phyloP scores from a whole-genome alignment of 2,329 filamentous ascomycete genomes.

The Neurospora crassa region DNA sequence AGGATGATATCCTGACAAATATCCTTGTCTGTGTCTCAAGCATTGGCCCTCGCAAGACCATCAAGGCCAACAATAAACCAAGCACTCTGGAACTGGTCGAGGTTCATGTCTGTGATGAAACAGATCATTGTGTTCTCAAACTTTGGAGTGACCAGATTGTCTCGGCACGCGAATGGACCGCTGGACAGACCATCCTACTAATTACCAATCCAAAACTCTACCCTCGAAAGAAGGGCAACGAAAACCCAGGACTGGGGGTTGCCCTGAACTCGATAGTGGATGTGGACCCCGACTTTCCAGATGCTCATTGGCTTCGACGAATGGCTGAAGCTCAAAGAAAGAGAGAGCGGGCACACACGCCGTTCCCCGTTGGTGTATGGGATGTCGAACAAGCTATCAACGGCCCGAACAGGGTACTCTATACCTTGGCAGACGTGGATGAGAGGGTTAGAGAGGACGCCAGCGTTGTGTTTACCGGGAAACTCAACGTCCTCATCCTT shows the following conservation, averaged over 20 bases:
- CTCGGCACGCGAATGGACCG: constrained; percentile 33
- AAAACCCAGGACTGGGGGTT: constrained; percentile 19
- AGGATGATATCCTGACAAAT: constrained; percentile 35
- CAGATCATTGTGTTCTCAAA: constrained; percentile 40
- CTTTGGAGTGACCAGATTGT: constrained; percentile 42
- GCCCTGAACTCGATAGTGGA: constrained; percentile 40
- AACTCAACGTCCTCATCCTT: constrained; percentile 25
- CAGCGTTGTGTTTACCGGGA: constrained; percentile 28
- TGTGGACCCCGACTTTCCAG: constrained; percentile 42
- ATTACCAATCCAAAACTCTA: constrained; percentile 32
- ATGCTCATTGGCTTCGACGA: constrained; percentile 42
- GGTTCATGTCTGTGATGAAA: constrained; percentile 48
- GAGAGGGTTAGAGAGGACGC: constrained; percentile 27
- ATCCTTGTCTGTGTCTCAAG: constrained; percentile 50
- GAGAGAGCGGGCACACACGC: constrained; percentile 39
- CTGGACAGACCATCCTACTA: constrained; percentile 40
- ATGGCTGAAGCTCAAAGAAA: constrained; percentile 37
- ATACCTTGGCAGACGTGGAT: constrained; percentile 34
- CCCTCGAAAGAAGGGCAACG: constrained; percentile 3
- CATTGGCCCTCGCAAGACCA: constrained; percentile 40
- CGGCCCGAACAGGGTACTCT: constrained; percentile 26
- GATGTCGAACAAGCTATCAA: constrained; percentile 25
- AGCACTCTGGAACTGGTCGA: constrained; percentile 36
- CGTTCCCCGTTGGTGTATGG: constrained; percentile 34
- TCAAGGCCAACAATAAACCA: constrained; percentile 35